These are phyloP conservation scores for Coffea eugenioides DNA, from an alignment of 257 asterid species.

Conservation along the genomic window DNA sequence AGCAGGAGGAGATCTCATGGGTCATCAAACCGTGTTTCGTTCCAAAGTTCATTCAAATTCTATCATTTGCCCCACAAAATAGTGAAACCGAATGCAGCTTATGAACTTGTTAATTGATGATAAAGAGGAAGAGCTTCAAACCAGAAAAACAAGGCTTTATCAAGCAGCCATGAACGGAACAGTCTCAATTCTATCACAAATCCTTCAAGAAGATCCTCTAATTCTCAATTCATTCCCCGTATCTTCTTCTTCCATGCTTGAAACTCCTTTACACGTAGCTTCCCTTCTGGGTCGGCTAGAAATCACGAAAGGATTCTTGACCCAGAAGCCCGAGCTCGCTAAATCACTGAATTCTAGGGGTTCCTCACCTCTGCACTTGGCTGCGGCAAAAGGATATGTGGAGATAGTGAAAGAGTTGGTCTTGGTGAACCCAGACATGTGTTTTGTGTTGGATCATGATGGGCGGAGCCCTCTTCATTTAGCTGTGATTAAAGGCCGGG, in stretches of 20 bases:
- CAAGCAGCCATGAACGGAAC: conserved; percentile 26
- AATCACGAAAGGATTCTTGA: conserved; percentile 17
- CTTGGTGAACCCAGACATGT: conserved; percentile 20
- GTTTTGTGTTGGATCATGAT: conserved; percentile 22
- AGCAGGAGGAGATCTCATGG: not conserved
- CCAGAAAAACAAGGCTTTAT: not conserved
- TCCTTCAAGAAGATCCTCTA: conserved; percentile 25
- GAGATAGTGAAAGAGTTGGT: conserved; percentile 22
- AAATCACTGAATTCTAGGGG: conserved; percentile 22
- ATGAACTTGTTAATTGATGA: not conserved
- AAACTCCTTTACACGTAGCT: conserved; percentile 24
- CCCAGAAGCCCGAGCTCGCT: conserved; percentile 16
- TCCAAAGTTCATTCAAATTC: too few relatives aligned
- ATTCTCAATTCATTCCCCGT: conserved; percentile 14
- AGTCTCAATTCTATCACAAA: conserved; percentile 8
- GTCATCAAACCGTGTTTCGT: not conserved
- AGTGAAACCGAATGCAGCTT: not conserved
- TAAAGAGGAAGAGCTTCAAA: not conserved
- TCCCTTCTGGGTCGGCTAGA: conserved; percentile 29
- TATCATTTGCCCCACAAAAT: not conserved
- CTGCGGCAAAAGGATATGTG: conserved; percentile 29
- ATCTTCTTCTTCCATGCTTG: conserved; percentile 4
- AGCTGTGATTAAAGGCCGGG: conserved; percentile 33
- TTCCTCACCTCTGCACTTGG: conserved; percentile 35
- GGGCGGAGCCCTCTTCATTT: conserved; percentile 33